These are phyloP conservation scores for Stephania cephalantha DNA, from an alignment of 164 flowering plant species.

Conservation along the genomic window DNA sequence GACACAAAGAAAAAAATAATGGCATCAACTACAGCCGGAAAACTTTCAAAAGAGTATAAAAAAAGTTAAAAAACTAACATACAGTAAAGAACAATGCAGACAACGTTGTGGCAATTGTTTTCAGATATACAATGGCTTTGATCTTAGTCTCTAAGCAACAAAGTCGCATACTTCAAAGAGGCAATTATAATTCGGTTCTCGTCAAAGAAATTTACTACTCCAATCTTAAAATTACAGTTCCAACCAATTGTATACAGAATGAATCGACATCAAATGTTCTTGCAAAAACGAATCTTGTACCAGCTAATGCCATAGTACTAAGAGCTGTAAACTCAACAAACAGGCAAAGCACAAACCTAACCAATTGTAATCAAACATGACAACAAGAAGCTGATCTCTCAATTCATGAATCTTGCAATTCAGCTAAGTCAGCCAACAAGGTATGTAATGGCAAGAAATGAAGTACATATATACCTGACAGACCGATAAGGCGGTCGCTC, in stretches of 20 bases:
- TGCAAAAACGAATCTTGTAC: no score
- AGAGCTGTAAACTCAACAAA: no score
- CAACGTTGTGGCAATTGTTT: neutral
- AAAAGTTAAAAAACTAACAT: neutral
- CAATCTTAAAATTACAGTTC: no score
- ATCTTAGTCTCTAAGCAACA: neutral
- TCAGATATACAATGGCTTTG: neutral
- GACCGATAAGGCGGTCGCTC: constrained; percentile 65
- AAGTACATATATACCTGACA: constrained; percentile 59
- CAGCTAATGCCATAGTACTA: no score
- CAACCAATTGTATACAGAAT: no score
- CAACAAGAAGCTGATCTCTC: neutral
- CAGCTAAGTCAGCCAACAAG: neutral
- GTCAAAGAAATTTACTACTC: no score
- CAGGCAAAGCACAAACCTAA: no score
- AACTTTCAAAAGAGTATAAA: neutral
- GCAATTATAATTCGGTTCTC: no score
- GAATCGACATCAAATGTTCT: no score
- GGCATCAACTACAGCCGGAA: neutral
- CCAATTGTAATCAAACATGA: neutral
- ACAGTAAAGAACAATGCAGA: no score
- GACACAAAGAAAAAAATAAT: neutral
- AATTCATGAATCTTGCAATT: neutral
- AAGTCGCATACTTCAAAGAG: no score
- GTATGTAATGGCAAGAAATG: neutral